Conservation (phyloP, 2,329 filamentous ascomycete genomes). For the Davidsoniella virescens region DNA sequence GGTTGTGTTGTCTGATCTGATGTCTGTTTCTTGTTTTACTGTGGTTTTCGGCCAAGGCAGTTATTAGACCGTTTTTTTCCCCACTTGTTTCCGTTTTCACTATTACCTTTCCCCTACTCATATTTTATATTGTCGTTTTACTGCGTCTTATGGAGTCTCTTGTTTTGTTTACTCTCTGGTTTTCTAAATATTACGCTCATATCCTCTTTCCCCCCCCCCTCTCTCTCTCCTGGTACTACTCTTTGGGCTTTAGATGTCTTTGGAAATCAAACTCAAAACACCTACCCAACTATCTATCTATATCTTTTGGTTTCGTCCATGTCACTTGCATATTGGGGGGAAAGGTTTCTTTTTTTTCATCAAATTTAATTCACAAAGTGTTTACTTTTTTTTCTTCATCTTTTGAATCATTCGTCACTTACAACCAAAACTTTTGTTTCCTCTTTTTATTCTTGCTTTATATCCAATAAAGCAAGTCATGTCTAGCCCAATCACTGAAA, state of each 20-base stretch:
- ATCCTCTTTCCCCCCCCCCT: too few relatives aligned
- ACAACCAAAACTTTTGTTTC: too few relatives aligned
- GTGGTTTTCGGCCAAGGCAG: background rate
- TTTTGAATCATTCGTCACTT: background rate
- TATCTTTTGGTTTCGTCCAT: too few relatives aligned
- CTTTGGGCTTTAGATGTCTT: too few relatives aligned
- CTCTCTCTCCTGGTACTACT: too few relatives aligned
- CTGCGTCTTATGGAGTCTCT: background rate
- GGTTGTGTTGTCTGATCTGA: too few relatives aligned
- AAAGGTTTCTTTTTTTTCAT: background rate
- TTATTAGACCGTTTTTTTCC: conserved; percentile 2
- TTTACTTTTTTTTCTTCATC: background rate
- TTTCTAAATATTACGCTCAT: background rate
- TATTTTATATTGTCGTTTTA: background rate
- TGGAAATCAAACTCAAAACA: too few relatives aligned
- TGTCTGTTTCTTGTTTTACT: background rate
- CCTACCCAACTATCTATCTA: too few relatives aligned
- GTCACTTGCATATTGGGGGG: background rate
- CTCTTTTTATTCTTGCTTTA: too few relatives aligned
- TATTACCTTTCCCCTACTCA: background rate
- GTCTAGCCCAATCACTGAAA: too few relatives aligned
- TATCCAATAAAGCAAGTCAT: too few relatives aligned
- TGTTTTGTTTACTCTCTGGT: background rate
- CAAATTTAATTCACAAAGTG: background rate
- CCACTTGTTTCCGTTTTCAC: too few relatives aligned